phyloP scores from a whole-genome alignment of 345 rosid genomes.

The Brassica carinata region DNA sequence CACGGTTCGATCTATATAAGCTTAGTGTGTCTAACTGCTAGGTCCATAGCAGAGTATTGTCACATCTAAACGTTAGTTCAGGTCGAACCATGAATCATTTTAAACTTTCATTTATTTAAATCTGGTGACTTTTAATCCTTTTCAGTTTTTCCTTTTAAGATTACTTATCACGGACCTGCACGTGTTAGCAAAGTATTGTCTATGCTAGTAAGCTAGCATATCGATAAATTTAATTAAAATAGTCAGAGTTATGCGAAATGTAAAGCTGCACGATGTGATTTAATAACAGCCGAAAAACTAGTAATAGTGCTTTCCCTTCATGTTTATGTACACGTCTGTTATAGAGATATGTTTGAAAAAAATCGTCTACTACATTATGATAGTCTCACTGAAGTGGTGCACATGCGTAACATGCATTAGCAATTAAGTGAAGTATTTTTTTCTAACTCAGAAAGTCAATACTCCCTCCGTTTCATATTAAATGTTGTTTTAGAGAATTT shows the following conservation, averaged over 20 bases:
- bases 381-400: slow-evolving; percentile 31
- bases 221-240: neutral
- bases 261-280: slow-evolving; percentile 33
- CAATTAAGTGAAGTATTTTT: slow-evolving; percentile 25
- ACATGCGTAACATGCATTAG: slow-evolving; percentile 44
- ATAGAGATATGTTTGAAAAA: neutral
- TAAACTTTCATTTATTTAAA: neutral
- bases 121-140: neutral
- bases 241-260: neutral
- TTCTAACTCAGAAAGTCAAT: neutral
- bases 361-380: neutral
- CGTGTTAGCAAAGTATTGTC: neutral
- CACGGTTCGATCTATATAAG: neutral
- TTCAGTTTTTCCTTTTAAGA: neutral
- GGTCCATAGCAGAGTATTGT: neutral
- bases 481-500: too few species aligned
- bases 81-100: neutral
- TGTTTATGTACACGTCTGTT: neutral
- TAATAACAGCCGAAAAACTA: neutral
- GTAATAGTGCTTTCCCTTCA: neutral
- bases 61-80: neutral
- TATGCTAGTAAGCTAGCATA: neutral
- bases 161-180: slow-evolving; percentile 8
- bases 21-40: slow-evolving; percentile 4
- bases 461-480: too few species aligned